Percentiles rank a stretch among this genome's conserved stretches.
phyloP scores from a whole-genome alignment of 306 rosid genomes.

The Lablab purpureus region DNA sequence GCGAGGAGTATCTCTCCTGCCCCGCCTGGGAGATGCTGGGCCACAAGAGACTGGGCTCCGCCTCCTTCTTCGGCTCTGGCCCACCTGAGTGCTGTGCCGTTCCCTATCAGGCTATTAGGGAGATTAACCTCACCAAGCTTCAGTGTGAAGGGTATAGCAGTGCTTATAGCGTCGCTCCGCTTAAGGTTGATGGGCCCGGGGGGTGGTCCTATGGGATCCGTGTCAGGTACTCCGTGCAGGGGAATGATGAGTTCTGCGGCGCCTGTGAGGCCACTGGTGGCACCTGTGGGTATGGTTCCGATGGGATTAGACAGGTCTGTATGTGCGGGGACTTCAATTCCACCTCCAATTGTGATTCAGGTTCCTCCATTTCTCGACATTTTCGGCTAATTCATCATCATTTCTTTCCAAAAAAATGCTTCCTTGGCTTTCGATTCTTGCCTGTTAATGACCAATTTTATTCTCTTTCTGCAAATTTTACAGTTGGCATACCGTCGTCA shows the following conservation, averaged over 20 bases:
- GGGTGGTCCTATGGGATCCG: constrained; percentile 93
- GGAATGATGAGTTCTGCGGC: constrained; percentile 74
- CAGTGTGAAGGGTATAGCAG: constrained; percentile 94
- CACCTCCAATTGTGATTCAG: constrained; percentile 87
- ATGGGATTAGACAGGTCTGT: constrained; percentile 76
- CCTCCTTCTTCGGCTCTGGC: constrained; percentile 60
- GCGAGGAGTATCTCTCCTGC: constrained; percentile 86
- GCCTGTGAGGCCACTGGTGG: constrained; percentile 95
- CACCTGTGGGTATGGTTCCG: constrained; percentile 80
- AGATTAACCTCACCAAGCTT: constrained; percentile 75
- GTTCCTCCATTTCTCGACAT: constrained; percentile 34
- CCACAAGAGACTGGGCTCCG: constrained; percentile 55
- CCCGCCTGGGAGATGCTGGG: constrained; percentile 89
- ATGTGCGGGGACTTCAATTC: constrained; percentile 83
- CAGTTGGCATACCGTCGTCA: constrained; percentile 61
- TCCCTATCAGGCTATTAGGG: constrained; percentile 76
- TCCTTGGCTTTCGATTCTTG: background rate
- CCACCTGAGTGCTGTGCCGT: constrained; percentile 91
- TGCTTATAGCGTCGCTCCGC: constrained; percentile 87
- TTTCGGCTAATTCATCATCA: background rate
- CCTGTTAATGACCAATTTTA: background rate
- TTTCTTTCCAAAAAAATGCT: too few species aligned
- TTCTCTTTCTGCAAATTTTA: constrained; percentile 12
- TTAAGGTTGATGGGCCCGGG: constrained; percentile 74
- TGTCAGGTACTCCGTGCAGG: constrained; percentile 82